A percentile compares a stretch with the other conserved stretches of the same genome.
These are phyloP conservation scores for Kregervanrija pseudodelftensis DNA, from an alignment of 805 yeast genomes.

Conservation along the genomic window DNA sequence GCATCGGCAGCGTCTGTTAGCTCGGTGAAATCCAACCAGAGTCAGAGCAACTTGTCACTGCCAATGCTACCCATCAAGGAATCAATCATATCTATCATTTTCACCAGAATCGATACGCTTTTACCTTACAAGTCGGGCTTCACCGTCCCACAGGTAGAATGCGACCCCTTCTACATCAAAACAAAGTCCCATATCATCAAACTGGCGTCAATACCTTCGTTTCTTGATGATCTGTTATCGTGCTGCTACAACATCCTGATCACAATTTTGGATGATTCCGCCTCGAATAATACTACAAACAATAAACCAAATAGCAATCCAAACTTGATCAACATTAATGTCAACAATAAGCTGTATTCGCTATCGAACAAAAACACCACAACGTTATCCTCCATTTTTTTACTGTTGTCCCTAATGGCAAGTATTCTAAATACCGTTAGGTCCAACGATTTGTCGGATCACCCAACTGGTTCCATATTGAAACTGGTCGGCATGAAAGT, in stretches of 20 bases:
- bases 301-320: constrained; percentile 16
- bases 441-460: not conserved
- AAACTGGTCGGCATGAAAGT: constrained; percentile 7
- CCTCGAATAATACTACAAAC: constrained; percentile 1
- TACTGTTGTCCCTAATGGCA: constrained; percentile 33
- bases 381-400: constrained; percentile 27
- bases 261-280: constrained; percentile 2
- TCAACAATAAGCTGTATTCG: constrained; percentile 17
- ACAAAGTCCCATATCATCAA: constrained; percentile 28
- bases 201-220: constrained; percentile 19
- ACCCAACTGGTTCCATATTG: constrained; percentile 1
- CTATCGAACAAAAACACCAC: no score
- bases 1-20: not conserved
- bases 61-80: constrained; percentile 3
- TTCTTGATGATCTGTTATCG: constrained; percentile 25
- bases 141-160: constrained; percentile 30
- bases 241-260: constrained; percentile 7
- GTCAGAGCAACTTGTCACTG: no score
- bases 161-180: constrained; percentile 28
- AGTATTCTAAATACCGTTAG: constrained; percentile 19
- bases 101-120: constrained; percentile 25
- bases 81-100: constrained; percentile 26
- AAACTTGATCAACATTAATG: constrained; percentile 5
- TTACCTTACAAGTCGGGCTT: constrained; percentile 33
- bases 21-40: not conserved